Evolutionary conservation across 768 basidiomycete genomes (phyloP).

Genomic region (Lactifluus echinatus): DNA sequence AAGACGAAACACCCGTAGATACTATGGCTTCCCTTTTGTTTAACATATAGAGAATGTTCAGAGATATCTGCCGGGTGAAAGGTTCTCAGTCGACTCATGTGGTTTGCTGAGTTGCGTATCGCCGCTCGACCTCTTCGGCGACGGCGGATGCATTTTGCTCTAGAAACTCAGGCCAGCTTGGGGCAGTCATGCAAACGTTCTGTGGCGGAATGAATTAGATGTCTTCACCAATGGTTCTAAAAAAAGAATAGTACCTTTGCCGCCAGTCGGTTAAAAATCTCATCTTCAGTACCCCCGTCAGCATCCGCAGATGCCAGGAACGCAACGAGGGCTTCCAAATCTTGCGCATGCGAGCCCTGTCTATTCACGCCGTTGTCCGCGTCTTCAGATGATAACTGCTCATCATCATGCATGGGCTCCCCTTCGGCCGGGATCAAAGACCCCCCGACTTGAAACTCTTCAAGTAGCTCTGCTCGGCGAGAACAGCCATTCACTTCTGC

Average conservation of each 20-base stretch:
- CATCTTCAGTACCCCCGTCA: conserved; percentile 37
- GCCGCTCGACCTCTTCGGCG: conserved; percentile 12
- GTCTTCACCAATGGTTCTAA: not conserved
- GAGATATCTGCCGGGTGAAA: not conserved
- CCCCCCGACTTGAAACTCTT: conserved; percentile 10
- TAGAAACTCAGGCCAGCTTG: conserved; percentile 26
- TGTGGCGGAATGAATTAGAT: not conserved
- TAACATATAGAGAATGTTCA: not conserved
- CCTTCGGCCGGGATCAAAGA: not conserved
- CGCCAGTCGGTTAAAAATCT: conserved; percentile 45
- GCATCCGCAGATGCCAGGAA: conserved; percentile 50
- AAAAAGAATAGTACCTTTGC: conserved; percentile 33
- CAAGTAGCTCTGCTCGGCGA: conserved; percentile 3
- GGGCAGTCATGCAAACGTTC: conserved; percentile 30
- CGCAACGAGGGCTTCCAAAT: conserved; percentile 42
- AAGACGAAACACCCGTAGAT: not conserved
- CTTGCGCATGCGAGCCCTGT: conserved; percentile 24
- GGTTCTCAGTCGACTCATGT: not conserved
- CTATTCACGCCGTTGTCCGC: not conserved
- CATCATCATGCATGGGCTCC: conserved; percentile 1
- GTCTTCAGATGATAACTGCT: not conserved
- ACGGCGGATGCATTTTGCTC: conserved; percentile 6
- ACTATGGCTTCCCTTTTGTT: not conserved
- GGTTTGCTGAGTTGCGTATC: not conserved
- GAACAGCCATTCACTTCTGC: not conserved